Evolutionary conservation across 1,139 yeast genomes (phyloP).

Genomic region (Yamadazyma friedrichii): DNA sequence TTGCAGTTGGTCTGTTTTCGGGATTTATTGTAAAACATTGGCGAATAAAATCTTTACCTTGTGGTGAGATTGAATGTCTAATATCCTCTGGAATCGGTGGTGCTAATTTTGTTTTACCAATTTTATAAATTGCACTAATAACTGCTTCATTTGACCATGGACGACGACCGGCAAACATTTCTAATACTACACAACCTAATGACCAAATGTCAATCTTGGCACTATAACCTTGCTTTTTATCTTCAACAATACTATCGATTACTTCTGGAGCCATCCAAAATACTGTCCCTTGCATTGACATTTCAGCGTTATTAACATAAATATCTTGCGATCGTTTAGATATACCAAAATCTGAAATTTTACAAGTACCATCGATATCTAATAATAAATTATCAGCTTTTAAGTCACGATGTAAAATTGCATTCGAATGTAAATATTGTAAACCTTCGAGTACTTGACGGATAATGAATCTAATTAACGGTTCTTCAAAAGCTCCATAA

Average conservation of each 20-base stretch:
- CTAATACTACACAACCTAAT: constrained; percentile 91
- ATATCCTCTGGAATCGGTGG: constrained; percentile 96
- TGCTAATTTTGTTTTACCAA: constrained; percentile 72
- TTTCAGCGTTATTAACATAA: constrained; percentile 86
- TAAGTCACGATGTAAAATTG: constrained; percentile 91
- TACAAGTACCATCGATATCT: constrained; percentile 91
- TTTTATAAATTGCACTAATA: constrained; percentile 74
- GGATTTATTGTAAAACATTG: constrained; percentile 83
- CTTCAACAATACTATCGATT: constrained; percentile 72
- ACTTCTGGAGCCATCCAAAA: constrained; percentile 99
- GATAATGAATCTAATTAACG: constrained; percentile 68
- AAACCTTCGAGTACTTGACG: constrained; percentile 82
- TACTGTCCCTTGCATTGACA: constrained; percentile 98
- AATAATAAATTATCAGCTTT: constrained; percentile 91
- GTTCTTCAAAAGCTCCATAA: constrained; percentile 84
- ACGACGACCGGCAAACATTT: constrained; percentile 86
- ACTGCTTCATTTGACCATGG: constrained; percentile 85
- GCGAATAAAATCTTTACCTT: constrained; percentile 70
- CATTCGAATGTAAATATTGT: constrained; percentile 79
- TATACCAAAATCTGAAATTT: constrained; percentile 96
- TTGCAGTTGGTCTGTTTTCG: constrained; percentile 83
- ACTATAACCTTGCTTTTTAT: constrained; percentile 87
- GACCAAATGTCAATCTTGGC: constrained; percentile 96
- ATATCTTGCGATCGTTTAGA: constrained; percentile 86
- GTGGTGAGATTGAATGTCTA: constrained; percentile 45